A percentile compares a stretch with the other conserved stretches of the same genome.
Conservation (phyloP, 257 asterid genomes). For the Rehmannia glutinosa region DNA sequence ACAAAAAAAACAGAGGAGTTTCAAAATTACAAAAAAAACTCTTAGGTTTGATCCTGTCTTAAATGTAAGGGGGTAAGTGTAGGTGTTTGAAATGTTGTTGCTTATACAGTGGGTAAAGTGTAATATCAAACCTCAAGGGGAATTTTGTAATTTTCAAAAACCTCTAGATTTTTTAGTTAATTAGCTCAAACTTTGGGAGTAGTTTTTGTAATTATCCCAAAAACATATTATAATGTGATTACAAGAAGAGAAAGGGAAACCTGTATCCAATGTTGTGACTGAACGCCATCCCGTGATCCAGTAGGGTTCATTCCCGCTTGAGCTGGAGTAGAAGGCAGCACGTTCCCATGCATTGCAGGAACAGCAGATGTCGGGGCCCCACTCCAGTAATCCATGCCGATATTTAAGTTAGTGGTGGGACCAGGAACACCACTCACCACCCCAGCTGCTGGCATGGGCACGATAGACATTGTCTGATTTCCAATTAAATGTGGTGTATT, state of each 20-base stretch:
- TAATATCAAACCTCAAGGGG: too few relatives aligned
- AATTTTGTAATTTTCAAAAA: too few relatives aligned
- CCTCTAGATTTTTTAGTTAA: too few relatives aligned
- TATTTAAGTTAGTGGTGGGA: conserved; percentile 67
- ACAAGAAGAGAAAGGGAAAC: conserved; percentile 24
- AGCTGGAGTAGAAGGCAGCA: conserved; percentile 45
- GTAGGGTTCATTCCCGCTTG: conserved; percentile 46
- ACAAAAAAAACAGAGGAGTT: too few relatives aligned
- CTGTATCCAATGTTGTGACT: conserved; percentile 65
- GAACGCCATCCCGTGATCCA: conserved; percentile 57
- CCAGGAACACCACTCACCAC: conserved; percentile 48
- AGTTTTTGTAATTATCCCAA: too few relatives aligned
- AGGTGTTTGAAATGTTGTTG: too few relatives aligned
- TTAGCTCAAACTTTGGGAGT: too few relatives aligned
- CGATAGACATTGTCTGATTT: conserved; percentile 31
- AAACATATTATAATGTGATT: too few relatives aligned
- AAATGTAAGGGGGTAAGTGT: too few relatives aligned
- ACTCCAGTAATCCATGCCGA: conserved; percentile 83
- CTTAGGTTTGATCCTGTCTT: too few relatives aligned
- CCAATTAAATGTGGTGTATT: conserved; percentile 37
- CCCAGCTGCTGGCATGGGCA: conserved; percentile 44
- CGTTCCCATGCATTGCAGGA: conserved; percentile 54
- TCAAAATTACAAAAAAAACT: too few relatives aligned
- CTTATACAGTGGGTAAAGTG: too few relatives aligned
- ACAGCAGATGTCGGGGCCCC: conserved; percentile 46